These are phyloP conservation scores for Kodamaea sagamina DNA, from an alignment of 805 yeast genomes.

Conservation along the genomic window DNA sequence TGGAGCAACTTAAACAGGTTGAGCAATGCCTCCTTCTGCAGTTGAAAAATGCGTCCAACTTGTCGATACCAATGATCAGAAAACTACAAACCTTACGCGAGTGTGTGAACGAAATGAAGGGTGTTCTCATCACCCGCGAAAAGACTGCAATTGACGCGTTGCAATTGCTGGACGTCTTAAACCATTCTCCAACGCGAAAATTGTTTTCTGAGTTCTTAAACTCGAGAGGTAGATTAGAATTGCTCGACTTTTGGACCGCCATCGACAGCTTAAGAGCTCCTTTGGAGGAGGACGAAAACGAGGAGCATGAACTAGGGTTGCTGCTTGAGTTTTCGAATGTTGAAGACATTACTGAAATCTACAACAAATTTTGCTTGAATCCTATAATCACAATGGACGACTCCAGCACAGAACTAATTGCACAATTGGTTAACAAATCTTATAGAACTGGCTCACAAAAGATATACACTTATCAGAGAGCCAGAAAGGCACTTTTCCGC, in stretches of 20 bases:
- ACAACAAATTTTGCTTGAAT: slow-evolving; percentile 31
- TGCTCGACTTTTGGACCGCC: slow-evolving; percentile 65
- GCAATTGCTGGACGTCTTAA: slow-evolving; percentile 46
- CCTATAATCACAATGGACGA: slow-evolving; percentile 8
- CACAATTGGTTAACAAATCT: slow-evolving; percentile 5
- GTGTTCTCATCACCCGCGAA: not conserved
- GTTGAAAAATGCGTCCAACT: slow-evolving; percentile 9
- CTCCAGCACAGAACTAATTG: slow-evolving; percentile 11
- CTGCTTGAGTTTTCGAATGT: slow-evolving; percentile 47
- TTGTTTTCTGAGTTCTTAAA: slow-evolving; percentile 26
- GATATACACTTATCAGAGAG: slow-evolving; percentile 44
- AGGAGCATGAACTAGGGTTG: slow-evolving; percentile 34
- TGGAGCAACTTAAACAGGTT: slow-evolving; percentile 15
- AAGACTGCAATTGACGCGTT: slow-evolving; percentile 18
- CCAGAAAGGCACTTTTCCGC: slow-evolving; percentile 59
- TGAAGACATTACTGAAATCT: slow-evolving; percentile 56
- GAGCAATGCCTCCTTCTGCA: slow-evolving; percentile 12
- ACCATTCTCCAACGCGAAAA: slow-evolving; percentile 46
- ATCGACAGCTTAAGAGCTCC: slow-evolving; percentile 75
- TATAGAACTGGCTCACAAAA: slow-evolving; percentile 3
- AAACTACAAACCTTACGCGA: slow-evolving; percentile 11
- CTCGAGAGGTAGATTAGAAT: slow-evolving; percentile 16
- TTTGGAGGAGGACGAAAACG: slow-evolving; percentile 51
- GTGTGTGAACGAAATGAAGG: slow-evolving; percentile 5
- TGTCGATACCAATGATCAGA: slow-evolving; percentile 10